A percentile compares a stretch with the other conserved stretches of the same genome.
Evolutionary conservation across 1,284 basidiomycete genomes (phyloP).

Genomic region (Leccinum holopus): DNA sequence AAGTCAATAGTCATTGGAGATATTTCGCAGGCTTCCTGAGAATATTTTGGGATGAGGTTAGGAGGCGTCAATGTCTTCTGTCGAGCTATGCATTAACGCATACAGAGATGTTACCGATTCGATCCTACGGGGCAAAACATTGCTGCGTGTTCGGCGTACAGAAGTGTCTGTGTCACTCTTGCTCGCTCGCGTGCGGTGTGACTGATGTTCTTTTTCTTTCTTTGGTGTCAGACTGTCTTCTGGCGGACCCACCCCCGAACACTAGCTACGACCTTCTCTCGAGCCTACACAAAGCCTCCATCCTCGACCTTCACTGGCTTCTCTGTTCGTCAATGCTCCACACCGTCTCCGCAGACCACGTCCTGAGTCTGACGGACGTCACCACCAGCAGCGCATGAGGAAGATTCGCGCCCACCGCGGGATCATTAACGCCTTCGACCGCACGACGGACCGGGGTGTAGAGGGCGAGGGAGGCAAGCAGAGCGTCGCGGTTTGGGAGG

Average conservation of each 20-base stretch:
- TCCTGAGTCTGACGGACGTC: constrained; percentile 70
- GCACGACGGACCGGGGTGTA: constrained; percentile 64
- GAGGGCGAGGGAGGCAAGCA: constrained; percentile 67
- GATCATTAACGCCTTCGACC: constrained; percentile 85
- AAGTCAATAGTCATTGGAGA: too few relatives aligned
- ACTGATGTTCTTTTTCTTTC: neutral
- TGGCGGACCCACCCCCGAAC: constrained; percentile 82
- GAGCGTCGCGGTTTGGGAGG: constrained; percentile 75
- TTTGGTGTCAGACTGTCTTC: constrained; percentile 47
- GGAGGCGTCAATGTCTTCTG: too few relatives aligned
- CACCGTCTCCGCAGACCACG: constrained; percentile 83
- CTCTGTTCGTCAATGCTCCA: constrained; percentile 69
- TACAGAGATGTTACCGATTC: constrained; percentile 44
- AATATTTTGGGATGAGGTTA: too few relatives aligned
- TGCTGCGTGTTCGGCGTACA: constrained; percentile 76
- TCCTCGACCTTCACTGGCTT: constrained; percentile 81
- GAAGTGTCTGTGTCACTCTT: constrained; percentile 59
- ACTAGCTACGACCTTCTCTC: constrained; percentile 77
- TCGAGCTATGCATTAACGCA: too few relatives aligned
- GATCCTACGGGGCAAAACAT: constrained; percentile 81
- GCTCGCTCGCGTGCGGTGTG: neutral
- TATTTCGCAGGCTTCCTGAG: too few relatives aligned
- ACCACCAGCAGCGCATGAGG: constrained; percentile 70
- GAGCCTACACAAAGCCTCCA: constrained; percentile 75
- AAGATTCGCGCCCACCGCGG: constrained; percentile 83